A percentile compares a stretch with the other conserved stretches of the same genome.
These are phyloP conservation scores for Brettanomyces anomalus DNA, from an alignment of 805 yeast species.

Conservation along the genomic window DNA sequence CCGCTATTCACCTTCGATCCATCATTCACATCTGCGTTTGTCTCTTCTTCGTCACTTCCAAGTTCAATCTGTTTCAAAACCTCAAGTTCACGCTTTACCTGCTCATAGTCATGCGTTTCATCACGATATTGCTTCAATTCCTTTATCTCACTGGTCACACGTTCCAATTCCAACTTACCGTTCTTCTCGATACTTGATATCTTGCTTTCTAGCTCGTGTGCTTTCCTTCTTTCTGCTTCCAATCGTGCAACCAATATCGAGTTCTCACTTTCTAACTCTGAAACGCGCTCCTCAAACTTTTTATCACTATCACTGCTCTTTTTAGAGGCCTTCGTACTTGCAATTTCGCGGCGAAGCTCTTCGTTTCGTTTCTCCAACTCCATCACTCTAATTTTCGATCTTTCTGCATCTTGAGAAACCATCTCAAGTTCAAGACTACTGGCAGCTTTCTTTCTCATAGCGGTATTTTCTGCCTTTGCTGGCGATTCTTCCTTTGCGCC, in stretches of 20 bases:
- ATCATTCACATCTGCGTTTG: constrained; percentile 22
- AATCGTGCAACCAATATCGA: constrained; percentile 49
- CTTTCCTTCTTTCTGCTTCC: constrained; percentile 36
- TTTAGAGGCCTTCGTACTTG: constrained; percentile 37
- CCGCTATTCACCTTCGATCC: too few species aligned
- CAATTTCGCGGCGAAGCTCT: constrained; percentile 57
- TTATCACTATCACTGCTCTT: constrained; percentile 33
- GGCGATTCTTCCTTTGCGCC: constrained; percentile 7
- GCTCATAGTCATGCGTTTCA: constrained; percentile 64
- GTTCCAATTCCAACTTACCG: constrained; percentile 36
- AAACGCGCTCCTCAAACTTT: constrained; percentile 28
- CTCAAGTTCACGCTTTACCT: constrained; percentile 65
- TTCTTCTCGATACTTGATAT: constrained; percentile 26
- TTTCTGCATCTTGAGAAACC: constrained; percentile 66
- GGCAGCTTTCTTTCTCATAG: constrained; percentile 22
- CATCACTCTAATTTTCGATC: constrained; percentile 53
- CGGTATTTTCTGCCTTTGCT: constrained; percentile 5
- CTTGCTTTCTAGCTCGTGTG: constrained; percentile 16
- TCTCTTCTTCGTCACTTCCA: constrained; percentile 33
- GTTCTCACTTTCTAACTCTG: constrained; percentile 62
- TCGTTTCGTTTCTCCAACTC: constrained; percentile 76
- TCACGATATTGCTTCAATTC: constrained; percentile 40
- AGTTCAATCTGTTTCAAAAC: constrained; percentile 70
- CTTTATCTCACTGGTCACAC: constrained; percentile 41
- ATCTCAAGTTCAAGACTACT: constrained; percentile 49